Evolutionary conservation across 768 basidiomycete species (phyloP).

Genomic region (Lactarius vividus): DNA sequence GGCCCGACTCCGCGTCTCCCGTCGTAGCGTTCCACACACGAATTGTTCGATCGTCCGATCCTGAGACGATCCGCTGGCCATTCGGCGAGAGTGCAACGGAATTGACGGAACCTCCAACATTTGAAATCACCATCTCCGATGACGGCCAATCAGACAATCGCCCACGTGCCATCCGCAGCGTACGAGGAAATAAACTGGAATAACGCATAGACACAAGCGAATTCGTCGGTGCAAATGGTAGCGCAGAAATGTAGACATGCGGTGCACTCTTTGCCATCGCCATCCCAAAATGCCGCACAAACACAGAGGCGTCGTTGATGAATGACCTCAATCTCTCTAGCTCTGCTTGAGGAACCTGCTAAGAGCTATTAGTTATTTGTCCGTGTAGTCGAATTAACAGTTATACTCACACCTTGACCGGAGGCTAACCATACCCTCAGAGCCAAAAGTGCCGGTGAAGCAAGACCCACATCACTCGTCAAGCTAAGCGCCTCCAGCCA

Average conservation of each 20-base stretch:
- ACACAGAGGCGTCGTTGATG: neutral
- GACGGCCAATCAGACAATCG: neutral
- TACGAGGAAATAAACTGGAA: neutral
- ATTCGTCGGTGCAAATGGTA: neutral
- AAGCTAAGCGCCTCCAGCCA: neutral
- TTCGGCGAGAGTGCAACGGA: neutral
- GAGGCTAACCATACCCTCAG: neutral
- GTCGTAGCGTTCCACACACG: too few species aligned
- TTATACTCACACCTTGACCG: neutral
- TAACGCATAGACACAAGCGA: neutral
- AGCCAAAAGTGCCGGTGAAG: neutral
- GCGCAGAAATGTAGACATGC: neutral
- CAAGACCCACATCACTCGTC: neutral
- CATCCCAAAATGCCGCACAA: neutral
- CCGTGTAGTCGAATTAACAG: neutral
- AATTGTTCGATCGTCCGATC: too few species aligned
- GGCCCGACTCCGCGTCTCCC: too few species aligned
- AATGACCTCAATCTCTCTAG: neutral
- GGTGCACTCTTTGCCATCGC: neutral
- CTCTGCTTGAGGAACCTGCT: neutral
- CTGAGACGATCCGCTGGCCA: too few species aligned
- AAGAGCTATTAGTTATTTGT: neutral
- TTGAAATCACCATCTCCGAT: neutral
- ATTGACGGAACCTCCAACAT: neutral
- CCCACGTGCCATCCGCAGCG: neutral